Percentiles rank a stretch among this genome's conserved stretches.
These are phyloP conservation scores for Ustilago xerochloae DNA, from an alignment of 1,284 basidiomycete genomes.

Conservation along the genomic window DNA sequence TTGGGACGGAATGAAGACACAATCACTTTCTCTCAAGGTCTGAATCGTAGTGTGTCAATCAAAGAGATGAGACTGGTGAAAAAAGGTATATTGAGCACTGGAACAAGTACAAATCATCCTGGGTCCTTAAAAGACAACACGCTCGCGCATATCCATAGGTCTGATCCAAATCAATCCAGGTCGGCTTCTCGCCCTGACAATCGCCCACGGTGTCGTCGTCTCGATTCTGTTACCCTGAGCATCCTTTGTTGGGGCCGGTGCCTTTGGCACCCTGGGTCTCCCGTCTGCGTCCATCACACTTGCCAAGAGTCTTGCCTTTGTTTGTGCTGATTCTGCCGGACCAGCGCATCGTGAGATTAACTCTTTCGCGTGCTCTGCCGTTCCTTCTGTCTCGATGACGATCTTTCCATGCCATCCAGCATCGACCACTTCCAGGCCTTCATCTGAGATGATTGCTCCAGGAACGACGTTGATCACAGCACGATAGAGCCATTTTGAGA, in stretches of 20 bases:
- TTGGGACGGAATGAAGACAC: not conserved
- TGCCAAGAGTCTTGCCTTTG: constrained; percentile 51
- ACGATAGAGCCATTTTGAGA: constrained; percentile 69
- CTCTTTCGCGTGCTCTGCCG: constrained; percentile 62
- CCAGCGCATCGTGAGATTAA: constrained; percentile 57
- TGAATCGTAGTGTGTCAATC: not conserved
- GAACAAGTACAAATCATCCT: not conserved
- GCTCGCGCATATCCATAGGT: constrained; percentile 49
- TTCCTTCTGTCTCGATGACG: constrained; percentile 64
- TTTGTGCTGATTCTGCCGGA: constrained; percentile 44
- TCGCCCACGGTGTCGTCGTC: constrained; percentile 52
- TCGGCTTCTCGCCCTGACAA: constrained; percentile 55
- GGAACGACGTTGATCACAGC: constrained; percentile 57
- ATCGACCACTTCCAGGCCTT: constrained; percentile 51
- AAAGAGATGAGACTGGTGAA: not conserved
- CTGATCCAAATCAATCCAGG: constrained; percentile 62
- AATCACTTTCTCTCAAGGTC: not conserved
- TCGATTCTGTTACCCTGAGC: constrained; percentile 34
- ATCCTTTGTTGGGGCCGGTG: constrained; percentile 25
- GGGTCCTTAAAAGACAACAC: constrained; percentile 32
- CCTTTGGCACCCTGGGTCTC: constrained; percentile 15
- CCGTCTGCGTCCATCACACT: constrained; percentile 51
- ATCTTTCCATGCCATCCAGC: constrained; percentile 56
- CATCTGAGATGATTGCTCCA: constrained; percentile 50
- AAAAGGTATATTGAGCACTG: not conserved